Evolutionary conservation across 352 stramenopile species (phyloP).

Genomic region (Globisporangium megalacanthum): DNA sequence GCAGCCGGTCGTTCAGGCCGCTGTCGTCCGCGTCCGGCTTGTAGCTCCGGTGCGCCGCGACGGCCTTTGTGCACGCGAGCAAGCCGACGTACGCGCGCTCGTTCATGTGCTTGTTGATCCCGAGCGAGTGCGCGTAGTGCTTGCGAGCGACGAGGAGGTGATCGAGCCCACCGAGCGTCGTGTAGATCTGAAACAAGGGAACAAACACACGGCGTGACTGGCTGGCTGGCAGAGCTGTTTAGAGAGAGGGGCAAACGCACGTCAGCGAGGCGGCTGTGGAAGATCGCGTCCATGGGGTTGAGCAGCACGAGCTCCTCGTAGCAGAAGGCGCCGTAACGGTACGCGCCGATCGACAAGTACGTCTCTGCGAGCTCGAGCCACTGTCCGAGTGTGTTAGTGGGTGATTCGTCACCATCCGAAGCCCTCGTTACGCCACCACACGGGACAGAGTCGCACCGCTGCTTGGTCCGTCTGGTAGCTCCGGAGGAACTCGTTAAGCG

Average conservation of each 20-base stretch:
- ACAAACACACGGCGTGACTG: no score
- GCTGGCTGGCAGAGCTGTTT: neutral
- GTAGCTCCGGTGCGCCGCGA: slow-evolving; percentile 35
- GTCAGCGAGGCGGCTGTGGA: slow-evolving; percentile 55
- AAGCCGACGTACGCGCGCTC: slow-evolving; percentile 44
- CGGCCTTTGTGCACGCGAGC: slow-evolving; percentile 48
- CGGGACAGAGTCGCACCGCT: slow-evolving; percentile 23
- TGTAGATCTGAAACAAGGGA: slow-evolving; percentile 34
- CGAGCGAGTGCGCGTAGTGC: slow-evolving; percentile 63
- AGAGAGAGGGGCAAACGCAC: slow-evolving; percentile 19
- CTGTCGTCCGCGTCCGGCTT: slow-evolving; percentile 42
- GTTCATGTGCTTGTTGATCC: slow-evolving; percentile 63
- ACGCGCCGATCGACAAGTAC: slow-evolving; percentile 46
- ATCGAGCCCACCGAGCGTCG: slow-evolving; percentile 52
- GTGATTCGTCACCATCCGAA: no score
- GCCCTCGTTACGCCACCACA: no score
- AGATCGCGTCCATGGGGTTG: slow-evolving; percentile 63
- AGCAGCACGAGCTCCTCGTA: slow-evolving; percentile 71
- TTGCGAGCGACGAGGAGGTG: slow-evolving; percentile 58
- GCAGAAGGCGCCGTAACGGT: slow-evolving; percentile 60
- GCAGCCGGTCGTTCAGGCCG: slow-evolving; percentile 52
- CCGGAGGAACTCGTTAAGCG: slow-evolving; percentile 54
- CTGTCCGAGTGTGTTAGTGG: slow-evolving; percentile 13
- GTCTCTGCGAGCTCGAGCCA: slow-evolving; percentile 60
- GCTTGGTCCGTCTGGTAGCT: slow-evolving; percentile 53